Percentiles rank a stretch among this genome's conserved stretches.
These are phyloP conservation scores for Kingdonia uniflora DNA, from an alignment of 164 flowering plant species.

Conservation along the genomic window DNA sequence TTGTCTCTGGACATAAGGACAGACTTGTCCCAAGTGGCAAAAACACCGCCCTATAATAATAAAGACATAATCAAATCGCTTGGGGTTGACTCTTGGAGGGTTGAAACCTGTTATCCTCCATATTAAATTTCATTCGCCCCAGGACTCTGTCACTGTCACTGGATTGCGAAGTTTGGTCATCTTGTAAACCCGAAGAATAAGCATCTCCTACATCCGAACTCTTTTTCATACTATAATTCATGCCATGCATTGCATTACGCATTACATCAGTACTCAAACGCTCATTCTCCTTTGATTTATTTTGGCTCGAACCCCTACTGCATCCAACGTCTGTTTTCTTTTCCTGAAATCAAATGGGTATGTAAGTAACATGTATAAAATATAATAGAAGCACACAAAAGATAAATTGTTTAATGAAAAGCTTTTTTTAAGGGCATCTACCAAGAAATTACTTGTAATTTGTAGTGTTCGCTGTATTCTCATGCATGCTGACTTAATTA, in stretches of 20 bases:
- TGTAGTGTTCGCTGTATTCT: too few relatives aligned
- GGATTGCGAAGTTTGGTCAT: constrained; percentile 7
- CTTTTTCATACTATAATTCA: neutral
- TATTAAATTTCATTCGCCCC: constrained; percentile 42
- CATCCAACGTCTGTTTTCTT: neutral
- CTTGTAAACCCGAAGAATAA: constrained; percentile 7
- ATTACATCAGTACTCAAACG: neutral
- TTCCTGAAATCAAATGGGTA: neutral
- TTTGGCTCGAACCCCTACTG: neutral
- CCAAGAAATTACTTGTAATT: too few relatives aligned
- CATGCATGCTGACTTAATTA: too few relatives aligned
- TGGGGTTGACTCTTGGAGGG: constrained; percentile 49
- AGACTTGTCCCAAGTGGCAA: too few relatives aligned
- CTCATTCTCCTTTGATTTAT: too few relatives aligned
- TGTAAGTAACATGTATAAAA: too few relatives aligned
- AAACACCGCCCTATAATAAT: too few relatives aligned
- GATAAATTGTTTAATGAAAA: too few relatives aligned
- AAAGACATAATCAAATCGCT: constrained; percentile 43
- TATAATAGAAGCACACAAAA: too few relatives aligned
- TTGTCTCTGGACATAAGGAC: too few relatives aligned
- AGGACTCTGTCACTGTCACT: constrained; percentile 29
- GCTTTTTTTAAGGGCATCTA: too few relatives aligned
- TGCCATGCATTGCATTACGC: neutral
- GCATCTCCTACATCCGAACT: constrained; percentile 2
- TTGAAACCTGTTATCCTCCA: constrained; percentile 69